Evolutionary conservation across 495 filamentous ascomycete species (phyloP).

Genomic region (Neohortaea acidophila): DNA sequence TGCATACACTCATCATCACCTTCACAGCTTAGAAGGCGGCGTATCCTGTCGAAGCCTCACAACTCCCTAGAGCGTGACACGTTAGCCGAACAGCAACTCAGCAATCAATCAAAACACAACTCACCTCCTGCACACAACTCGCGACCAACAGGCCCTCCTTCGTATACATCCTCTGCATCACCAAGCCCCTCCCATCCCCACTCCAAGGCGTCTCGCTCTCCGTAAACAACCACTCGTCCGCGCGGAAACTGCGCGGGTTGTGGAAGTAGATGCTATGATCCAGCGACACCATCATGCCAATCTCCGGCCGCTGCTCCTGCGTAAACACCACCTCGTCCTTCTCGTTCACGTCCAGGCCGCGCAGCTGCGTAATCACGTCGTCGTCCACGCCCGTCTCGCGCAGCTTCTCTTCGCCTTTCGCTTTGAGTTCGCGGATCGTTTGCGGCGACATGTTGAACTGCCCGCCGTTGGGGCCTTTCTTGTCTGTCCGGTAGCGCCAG

Average conservation of each 20-base stretch:
- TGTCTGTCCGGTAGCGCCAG: conserved; percentile 39
- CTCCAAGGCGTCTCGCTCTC: conserved; percentile 94
- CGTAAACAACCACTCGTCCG: conserved; percentile 86
- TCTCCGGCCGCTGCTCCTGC: conserved; percentile 27
- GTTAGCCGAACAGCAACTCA: background rate
- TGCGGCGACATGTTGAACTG: conserved; percentile 31
- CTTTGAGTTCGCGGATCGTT: conserved; percentile 20
- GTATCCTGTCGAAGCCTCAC: conserved; percentile 9
- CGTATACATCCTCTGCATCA: conserved; percentile 74
- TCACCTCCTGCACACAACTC: conserved; percentile 65
- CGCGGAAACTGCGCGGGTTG: conserved; percentile 56
- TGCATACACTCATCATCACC: too few species aligned
- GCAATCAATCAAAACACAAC: conserved; percentile 1
- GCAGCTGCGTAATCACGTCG: conserved; percentile 17
- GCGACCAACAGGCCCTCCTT: conserved; percentile 72
- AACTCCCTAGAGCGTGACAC: conserved; percentile 10
- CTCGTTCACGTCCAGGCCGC: conserved; percentile 11
- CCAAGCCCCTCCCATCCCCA: conserved; percentile 75
- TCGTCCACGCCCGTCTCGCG: conserved; percentile 25
- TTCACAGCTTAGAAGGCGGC: conserved; percentile 2
- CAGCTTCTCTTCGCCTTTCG: conserved; percentile 12
- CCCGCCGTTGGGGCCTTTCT: conserved; percentile 12
- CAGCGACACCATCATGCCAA: conserved; percentile 94
- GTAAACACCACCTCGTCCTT: conserved; percentile 16
- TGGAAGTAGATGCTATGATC: conserved; percentile 97